Evolutionary conservation across 768 basidiomycete species (phyloP).

Genomic region (Termitomyces sp.): DNA sequence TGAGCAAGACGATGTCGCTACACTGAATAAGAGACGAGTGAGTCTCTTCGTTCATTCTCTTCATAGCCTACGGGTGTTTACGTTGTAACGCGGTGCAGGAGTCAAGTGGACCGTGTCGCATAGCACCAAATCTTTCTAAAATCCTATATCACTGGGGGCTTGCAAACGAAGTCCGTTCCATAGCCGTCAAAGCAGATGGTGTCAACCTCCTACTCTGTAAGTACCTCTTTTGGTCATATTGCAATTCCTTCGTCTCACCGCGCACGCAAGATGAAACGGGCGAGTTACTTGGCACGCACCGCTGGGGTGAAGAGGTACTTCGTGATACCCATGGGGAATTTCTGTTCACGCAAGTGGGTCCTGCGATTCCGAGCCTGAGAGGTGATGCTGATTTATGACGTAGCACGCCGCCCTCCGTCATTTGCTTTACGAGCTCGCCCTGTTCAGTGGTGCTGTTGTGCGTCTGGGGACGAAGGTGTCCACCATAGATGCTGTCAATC

Average conservation of each 20-base stretch:
- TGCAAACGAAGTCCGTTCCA: constrained; percentile 15
- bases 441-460: constrained; percentile 36
- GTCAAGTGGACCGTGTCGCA: constrained; percentile 20
- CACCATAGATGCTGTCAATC: constrained; percentile 19
- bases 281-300: constrained; percentile 37
- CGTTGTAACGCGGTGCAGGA: constrained; percentile 3
- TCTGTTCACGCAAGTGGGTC: constrained; percentile 29
- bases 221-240: neutral
- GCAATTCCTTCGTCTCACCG: neutral
- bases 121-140: constrained; percentile 50
- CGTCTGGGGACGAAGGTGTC: constrained; percentile 26
- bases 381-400: neutral
- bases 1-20: constrained; percentile 25
- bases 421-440: constrained; percentile 40
- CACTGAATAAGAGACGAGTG: constrained; percentile 1
- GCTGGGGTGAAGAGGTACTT: constrained; percentile 48
- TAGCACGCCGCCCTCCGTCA: constrained; percentile 47
- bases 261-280: constrained; percentile 40
- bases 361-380: constrained; percentile 1
- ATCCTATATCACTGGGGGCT: constrained; percentile 53
- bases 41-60: neutral
- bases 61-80: neutral
- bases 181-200: constrained; percentile 12
- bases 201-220: constrained; percentile 13
- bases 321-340: constrained; percentile 34